phyloP scores from a whole-genome alignment of 345 rosid genomes.

The Citrus medica region DNA sequence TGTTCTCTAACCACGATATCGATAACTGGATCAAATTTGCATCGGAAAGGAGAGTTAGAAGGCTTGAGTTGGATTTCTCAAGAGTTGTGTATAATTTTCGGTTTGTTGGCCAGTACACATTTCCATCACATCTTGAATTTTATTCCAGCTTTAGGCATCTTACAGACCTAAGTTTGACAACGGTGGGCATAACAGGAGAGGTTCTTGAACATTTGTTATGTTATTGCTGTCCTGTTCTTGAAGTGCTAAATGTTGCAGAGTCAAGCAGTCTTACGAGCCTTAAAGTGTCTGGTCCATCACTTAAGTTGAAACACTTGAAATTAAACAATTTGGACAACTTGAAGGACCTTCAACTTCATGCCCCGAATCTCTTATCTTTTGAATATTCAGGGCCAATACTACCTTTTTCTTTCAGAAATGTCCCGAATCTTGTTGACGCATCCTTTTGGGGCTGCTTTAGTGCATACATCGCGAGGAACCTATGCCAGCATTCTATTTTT shows the following conservation, averaged over 20 bases:
- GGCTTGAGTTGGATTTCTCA: too few relatives aligned
- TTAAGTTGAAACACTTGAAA: not conserved
- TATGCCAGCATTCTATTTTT: not conserved
- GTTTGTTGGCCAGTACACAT: not conserved
- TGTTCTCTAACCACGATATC: too few relatives aligned
- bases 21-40: too few relatives aligned
- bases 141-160: not conserved
- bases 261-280: not conserved
- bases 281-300: not conserved
- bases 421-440: not conserved
- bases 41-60: too few relatives aligned
- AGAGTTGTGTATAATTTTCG: not conserved
- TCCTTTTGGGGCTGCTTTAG: not conserved
- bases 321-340: not conserved
- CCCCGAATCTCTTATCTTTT: not conserved
- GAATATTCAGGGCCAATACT: not conserved
- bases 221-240: not conserved
- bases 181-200: not conserved
- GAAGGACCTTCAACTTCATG: not conserved
- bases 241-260: too few relatives aligned
- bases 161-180: not conserved
- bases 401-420: not conserved
- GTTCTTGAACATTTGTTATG: not conserved
- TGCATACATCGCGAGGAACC: not conserved
- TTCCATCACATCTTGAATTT: not conserved